Conservation (phyloP, 345 rosid species). For the Moricandia moricandioides region DNA sequence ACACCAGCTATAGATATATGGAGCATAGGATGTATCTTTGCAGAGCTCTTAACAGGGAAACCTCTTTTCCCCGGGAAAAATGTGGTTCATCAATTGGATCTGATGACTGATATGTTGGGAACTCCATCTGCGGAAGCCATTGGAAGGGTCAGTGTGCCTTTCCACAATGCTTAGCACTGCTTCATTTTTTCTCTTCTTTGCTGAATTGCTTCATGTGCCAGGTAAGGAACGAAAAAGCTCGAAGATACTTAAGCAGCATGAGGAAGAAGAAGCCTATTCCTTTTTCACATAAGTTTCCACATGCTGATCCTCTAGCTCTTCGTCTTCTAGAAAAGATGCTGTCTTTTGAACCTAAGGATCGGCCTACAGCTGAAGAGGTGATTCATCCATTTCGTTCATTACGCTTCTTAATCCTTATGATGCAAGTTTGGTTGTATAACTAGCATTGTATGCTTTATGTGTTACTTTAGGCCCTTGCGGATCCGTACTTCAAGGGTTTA, state of each 20-base stretch:
- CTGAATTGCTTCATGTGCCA: neutral
- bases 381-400: neutral
- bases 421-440: neutral
- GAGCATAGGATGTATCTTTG: neutral
- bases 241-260: neutral
- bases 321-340: neutral
- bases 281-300: neutral
- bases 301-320: neutral
- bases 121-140: neutral
- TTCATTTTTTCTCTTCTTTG: neutral
- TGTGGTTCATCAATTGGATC: neutral
- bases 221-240: neutral
- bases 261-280: neutral
- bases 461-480: neutral
- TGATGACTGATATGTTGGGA: neutral
- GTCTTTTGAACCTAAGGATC: neutral
- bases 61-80: neutral
- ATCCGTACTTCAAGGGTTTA: neutral
- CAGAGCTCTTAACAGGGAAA: neutral
- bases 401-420: neutral
- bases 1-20: neutral
- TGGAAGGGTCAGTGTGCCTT: neutral
- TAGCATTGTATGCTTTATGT: neutral
- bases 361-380: neutral
- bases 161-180: neutral